Evolutionary conservation across 805 yeast species (phyloP).

Genomic region (Ogataea sp.): DNA sequence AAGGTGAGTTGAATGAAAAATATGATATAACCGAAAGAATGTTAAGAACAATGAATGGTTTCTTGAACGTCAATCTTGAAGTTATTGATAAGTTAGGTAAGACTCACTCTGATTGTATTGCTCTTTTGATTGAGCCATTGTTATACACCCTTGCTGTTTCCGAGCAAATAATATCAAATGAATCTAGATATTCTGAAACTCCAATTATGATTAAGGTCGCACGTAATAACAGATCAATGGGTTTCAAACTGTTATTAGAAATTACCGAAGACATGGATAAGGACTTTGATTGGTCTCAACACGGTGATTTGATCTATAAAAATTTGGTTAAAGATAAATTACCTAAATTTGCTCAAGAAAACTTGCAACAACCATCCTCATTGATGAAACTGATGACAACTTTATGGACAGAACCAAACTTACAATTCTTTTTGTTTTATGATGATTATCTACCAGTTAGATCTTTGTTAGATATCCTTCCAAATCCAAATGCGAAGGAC

Average conservation of each 20-base stretch:
- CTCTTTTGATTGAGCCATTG: conserved; percentile 47
- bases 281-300: conserved; percentile 46
- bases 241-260: conserved; percentile 54
- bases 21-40: conserved; percentile 14
- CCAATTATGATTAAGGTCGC: conserved; percentile 35
- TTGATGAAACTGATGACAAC: conserved; percentile 55
- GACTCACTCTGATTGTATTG: conserved; percentile 39
- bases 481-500: conserved; percentile 54
- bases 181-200: too few relatives aligned
- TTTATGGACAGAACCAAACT: conserved; percentile 42
- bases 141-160: conserved; percentile 47
- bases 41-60: conserved; percentile 54
- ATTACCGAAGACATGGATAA: conserved; percentile 48
- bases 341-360: conserved; percentile 60
- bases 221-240: conserved; percentile 54
- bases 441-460: conserved; percentile 48
- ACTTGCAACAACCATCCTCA: conserved; percentile 77
- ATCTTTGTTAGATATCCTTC: conserved; percentile 49
- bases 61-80: conserved; percentile 51
- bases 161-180: conserved; percentile 31
- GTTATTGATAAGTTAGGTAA: conserved; percentile 52
- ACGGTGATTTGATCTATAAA: conserved; percentile 41
- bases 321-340: conserved; percentile 59
- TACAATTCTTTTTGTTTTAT: conserved; percentile 43
- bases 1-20: conserved; percentile 11